phyloP scores from a whole-genome alignment of 805 yeast species.

The Danielia reshetovae region DNA sequence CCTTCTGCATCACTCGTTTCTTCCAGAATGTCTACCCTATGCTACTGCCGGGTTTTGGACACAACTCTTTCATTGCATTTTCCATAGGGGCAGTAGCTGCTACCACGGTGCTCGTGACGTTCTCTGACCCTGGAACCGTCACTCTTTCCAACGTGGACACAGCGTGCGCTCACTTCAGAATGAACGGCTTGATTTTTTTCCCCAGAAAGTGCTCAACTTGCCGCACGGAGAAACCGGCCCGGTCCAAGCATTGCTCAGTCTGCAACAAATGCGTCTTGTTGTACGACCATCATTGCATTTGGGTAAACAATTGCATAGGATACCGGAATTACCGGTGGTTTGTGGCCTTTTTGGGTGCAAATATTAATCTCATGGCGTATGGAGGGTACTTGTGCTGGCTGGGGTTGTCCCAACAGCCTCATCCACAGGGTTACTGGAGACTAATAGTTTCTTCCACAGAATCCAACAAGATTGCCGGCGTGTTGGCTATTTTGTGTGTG shows the following conservation, averaged over 20 bases:
- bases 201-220: conserved; percentile 50
- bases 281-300: conserved; percentile 60
- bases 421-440: conserved; percentile 16
- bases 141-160: conserved; percentile 9
- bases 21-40: conserved; percentile 25
- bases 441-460: conserved; percentile 23
- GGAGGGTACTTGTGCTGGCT: conserved; percentile 37
- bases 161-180: conserved; percentile 20
- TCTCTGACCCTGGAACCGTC: conserved; percentile 42
- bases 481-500: conserved; percentile 42
- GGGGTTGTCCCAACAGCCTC: conserved; percentile 13
- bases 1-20: conserved; percentile 30
- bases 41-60: conserved; percentile 9
- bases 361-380: conserved; percentile 38
- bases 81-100: conserved; percentile 29
- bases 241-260: conserved; percentile 61
- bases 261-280: conserved; percentile 51
- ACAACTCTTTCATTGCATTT: conserved; percentile 22
- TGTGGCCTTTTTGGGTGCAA: conserved; percentile 44
- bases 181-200: conserved; percentile 54
- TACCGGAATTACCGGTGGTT: conserved; percentile 61
- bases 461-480: conserved; percentile 38
- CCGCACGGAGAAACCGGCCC: conserved; percentile 45
- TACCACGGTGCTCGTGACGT: conserved; percentile 36
- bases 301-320: conserved; percentile 76